These are phyloP conservation scores for Perkinsus olseni DNA, from an alignment of 169 alveolate species.

Conservation along the genomic window DNA sequence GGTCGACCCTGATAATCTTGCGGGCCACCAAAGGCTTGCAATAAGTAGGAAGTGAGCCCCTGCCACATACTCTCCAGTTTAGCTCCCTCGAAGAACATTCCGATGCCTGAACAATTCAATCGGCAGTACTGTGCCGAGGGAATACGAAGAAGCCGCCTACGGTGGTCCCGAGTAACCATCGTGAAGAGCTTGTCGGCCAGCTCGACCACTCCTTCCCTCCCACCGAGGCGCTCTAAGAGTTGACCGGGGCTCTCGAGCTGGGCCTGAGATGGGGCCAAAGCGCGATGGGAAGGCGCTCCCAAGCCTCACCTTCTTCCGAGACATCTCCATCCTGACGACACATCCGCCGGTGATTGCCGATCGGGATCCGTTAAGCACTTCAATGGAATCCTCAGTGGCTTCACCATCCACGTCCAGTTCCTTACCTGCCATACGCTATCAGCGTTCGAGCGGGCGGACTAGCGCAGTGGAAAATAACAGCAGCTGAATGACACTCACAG, in stretches of 20 bases:
- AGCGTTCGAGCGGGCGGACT: too few species aligned
- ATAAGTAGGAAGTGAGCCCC: background rate
- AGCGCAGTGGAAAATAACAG: background rate
- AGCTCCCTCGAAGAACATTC: background rate
- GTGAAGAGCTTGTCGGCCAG: background rate
- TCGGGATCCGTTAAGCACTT: background rate
- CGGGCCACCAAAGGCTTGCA: background rate
- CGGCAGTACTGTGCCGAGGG: background rate
- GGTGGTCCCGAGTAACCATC: background rate
- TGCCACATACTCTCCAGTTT: background rate
- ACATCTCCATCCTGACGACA: background rate
- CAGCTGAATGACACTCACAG: background rate
- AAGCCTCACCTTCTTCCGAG: background rate
- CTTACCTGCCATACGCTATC: background rate
- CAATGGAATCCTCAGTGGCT: background rate
- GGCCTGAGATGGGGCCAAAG: background rate
- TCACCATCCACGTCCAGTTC: background rate
- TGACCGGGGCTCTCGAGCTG: background rate
- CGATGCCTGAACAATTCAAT: background rate
- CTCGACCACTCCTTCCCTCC: background rate
- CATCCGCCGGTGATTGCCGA: background rate
- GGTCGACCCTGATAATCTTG: background rate
- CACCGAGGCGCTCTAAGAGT: background rate
- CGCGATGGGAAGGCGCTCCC: too few species aligned
- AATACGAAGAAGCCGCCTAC: background rate